Conservation (phyloP, 2,329 filamentous ascomycete species). For the Trichoderma simmonsii region DNA sequence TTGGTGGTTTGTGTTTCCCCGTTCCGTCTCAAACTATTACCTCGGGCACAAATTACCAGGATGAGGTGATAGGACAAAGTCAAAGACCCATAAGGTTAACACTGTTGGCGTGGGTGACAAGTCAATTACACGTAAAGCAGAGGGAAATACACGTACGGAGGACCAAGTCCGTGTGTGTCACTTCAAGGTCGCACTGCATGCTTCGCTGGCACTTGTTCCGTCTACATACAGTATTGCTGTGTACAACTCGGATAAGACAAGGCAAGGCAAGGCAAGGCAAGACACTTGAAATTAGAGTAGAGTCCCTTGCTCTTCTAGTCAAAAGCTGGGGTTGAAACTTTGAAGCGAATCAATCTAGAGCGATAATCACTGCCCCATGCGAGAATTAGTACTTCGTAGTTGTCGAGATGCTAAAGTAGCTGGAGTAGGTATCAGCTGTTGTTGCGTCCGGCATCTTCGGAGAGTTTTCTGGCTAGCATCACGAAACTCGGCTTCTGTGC, state of each 20-base stretch:
- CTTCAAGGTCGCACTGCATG: not conserved
- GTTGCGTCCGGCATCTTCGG: conserved; percentile 6
- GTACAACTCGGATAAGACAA: not conserved
- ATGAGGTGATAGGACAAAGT: not conserved
- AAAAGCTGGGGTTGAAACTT: not conserved
- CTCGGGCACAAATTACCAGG: not conserved
- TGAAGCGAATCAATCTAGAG: not conserved
- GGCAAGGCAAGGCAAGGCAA: not conserved
- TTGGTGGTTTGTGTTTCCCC: not conserved
- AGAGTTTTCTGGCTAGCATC: not conserved
- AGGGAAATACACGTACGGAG: not conserved
- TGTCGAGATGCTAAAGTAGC: not conserved
- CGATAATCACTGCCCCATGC: not conserved
- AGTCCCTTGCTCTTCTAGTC: not conserved
- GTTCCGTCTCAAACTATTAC: not conserved
- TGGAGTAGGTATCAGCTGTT: not conserved
- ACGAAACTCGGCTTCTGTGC: not conserved
- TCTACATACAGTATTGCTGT: not conserved
- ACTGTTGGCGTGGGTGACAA: not conserved
- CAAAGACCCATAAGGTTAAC: not conserved
- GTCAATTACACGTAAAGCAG: not conserved
- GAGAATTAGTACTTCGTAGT: not conserved
- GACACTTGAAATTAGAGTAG: not conserved
- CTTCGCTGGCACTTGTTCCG: not conserved
- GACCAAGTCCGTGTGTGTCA: conserved; percentile 2